These are phyloP conservation scores for Cystobasidiopsis lactophilus DNA, from an alignment of 768 basidiomycete species.

Conservation along the genomic window DNA sequence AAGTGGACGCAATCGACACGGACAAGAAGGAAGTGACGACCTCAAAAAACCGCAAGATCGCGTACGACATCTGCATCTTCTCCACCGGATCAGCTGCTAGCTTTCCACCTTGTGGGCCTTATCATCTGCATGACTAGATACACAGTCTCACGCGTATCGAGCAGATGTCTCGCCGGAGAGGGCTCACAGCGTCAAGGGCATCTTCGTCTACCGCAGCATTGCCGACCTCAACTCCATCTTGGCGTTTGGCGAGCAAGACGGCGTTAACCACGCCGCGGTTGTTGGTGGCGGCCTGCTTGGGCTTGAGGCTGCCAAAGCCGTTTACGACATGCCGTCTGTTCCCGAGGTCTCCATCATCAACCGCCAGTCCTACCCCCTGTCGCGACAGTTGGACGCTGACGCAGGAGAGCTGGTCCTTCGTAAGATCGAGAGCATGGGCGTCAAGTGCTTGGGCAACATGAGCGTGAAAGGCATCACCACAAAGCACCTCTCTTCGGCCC, in stretches of 20 bases:
- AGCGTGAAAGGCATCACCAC: slow-evolving; percentile 28
- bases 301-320: slow-evolving; percentile 51
- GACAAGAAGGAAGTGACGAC: slow-evolving; percentile 30
- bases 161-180: slow-evolving; percentile 32
- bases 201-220: slow-evolving; percentile 53
- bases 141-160: too few relatives aligned
- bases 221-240: slow-evolving; percentile 45
- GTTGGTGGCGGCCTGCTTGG: slow-evolving; percentile 52
- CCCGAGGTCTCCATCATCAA: slow-evolving; percentile 9
- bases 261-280: slow-evolving; percentile 32
- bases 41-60: slow-evolving; percentile 27
- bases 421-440: slow-evolving; percentile 40
- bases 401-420: slow-evolving; percentile 36
- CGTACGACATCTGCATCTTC: slow-evolving; percentile 43
- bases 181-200: slow-evolving; percentile 31
- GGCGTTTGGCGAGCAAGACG: slow-evolving; percentile 32
- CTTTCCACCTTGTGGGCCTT: slow-evolving; percentile 39
- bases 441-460: slow-evolving; percentile 33
- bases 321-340: slow-evolving; percentile 34
- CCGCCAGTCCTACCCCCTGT: neutral
- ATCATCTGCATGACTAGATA: too few relatives aligned
- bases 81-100: slow-evolving; percentile 48
- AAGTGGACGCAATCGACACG: slow-evolving; percentile 20
- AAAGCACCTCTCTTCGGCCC: too few relatives aligned
- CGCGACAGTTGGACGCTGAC: slow-evolving; percentile 35